phyloP scores from a whole-genome alignment of 2,329 filamentous ascomycete species.

The Didymella exigua region DNA sequence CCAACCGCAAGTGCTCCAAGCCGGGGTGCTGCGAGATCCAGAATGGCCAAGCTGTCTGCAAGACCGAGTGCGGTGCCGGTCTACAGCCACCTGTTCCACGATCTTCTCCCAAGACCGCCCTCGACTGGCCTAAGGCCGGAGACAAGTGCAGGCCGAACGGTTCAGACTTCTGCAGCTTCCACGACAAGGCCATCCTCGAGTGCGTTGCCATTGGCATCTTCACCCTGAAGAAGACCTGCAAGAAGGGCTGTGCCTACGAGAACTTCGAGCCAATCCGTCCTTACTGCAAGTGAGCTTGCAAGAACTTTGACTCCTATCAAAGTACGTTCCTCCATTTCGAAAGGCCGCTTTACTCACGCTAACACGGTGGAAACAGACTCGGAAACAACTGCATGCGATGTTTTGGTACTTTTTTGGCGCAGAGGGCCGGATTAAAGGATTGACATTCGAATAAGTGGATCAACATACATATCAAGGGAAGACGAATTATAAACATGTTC shows the following conservation, averaged over 20 bases:
- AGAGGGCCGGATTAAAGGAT: too few species aligned
- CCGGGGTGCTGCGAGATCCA: constrained; percentile 12
- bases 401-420: too few species aligned
- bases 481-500: too few species aligned
- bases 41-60: constrained; percentile 12
- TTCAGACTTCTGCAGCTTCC: neutral
- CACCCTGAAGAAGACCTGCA: neutral
- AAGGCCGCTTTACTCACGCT: too few species aligned
- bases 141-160: neutral
- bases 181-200: neutral
- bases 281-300: neutral
- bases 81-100: neutral
- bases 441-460: too few species aligned
- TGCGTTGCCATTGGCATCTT: neutral
- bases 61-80: constrained; percentile 2
- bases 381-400: too few species aligned
- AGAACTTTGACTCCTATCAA: too few species aligned
- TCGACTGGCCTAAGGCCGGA: neutral
- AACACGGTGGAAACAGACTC: too few species aligned
- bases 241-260: neutral
- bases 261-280: neutral
- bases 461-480: too few species aligned
- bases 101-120: neutral
- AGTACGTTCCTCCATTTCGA: too few species aligned
- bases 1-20: constrained; percentile 14